Evolutionary conservation across 352 stramenopile species (phyloP).

Genomic region (Globisporangium nagaii): DNA sequence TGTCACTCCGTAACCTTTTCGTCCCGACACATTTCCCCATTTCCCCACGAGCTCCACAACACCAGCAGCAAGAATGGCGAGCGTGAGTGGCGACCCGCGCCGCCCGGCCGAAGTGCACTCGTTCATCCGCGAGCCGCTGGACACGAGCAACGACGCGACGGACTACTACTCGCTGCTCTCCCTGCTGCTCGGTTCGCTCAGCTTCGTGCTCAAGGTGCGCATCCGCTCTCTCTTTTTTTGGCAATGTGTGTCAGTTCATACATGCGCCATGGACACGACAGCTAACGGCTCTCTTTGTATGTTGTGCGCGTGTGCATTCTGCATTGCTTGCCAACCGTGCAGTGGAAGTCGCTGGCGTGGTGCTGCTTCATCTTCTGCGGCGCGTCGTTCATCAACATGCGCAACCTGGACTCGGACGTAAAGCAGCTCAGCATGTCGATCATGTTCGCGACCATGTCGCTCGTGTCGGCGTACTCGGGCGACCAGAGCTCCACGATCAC

Average conservation of each 20-base stretch:
- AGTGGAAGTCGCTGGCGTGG: slow-evolving; percentile 70
- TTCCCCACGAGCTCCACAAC: too few relatives aligned
- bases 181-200: slow-evolving; percentile 45
- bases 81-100: slow-evolving; percentile 39
- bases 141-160: slow-evolving; percentile 25
- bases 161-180: slow-evolving; percentile 71
- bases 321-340: background rate
- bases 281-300: background rate
- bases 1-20: too few relatives aligned
- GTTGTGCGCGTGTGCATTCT: background rate
- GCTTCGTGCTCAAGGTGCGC: slow-evolving; percentile 62
- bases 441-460: slow-evolving; percentile 65
- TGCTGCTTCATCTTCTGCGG: slow-evolving; percentile 58
- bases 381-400: slow-evolving; percentile 62
- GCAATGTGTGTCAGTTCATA: background rate
- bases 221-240: background rate
- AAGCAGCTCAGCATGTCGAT: slow-evolving; percentile 69
- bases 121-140: slow-evolving; percentile 54
- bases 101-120: slow-evolving; percentile 60
- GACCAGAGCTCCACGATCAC: slow-evolving; percentile 24
- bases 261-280: too few relatives aligned
- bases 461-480: slow-evolving; percentile 59
- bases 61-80: slow-evolving; percentile 9
- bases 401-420: slow-evolving; percentile 48
- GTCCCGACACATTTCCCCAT: too few relatives aligned